phyloP scores from a whole-genome alignment of 2,329 filamentous ascomycete genomes.

The Diaporthe sp. region DNA sequence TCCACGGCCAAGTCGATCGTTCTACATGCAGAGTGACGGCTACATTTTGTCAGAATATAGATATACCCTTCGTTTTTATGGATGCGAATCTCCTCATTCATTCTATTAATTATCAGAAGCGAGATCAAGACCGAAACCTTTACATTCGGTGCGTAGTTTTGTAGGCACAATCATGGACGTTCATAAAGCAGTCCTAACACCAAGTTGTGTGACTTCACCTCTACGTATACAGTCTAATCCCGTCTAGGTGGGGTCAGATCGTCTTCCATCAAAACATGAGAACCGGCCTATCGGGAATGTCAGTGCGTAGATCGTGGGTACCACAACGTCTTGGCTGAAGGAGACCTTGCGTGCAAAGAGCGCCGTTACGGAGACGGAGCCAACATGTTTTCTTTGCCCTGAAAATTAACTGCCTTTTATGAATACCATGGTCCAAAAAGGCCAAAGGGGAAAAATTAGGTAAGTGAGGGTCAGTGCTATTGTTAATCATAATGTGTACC shows the following conservation, averaged over 20 bases:
- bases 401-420: no score
- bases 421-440: no score
- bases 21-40: not conserved
- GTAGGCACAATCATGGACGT: not conserved
- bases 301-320: not conserved
- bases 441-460: no score
- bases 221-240: not conserved
- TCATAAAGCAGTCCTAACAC: not conserved
- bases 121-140: not conserved
- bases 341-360: not conserved
- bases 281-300: not conserved
- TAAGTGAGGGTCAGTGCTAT: no score
- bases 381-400: no score
- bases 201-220: not conserved
- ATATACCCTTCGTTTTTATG: no score
- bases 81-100: no score
- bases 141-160: not conserved
- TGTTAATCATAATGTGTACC: no score
- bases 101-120: no score
- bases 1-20: not conserved
- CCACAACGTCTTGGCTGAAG: not conserved
- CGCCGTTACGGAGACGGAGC: not conserved
- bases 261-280: not conserved
- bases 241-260: not conserved
- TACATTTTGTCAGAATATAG: not conserved